Conservation (phyloP, 2,329 filamentous ascomycete genomes). For the Nemania serpens region DNA sequence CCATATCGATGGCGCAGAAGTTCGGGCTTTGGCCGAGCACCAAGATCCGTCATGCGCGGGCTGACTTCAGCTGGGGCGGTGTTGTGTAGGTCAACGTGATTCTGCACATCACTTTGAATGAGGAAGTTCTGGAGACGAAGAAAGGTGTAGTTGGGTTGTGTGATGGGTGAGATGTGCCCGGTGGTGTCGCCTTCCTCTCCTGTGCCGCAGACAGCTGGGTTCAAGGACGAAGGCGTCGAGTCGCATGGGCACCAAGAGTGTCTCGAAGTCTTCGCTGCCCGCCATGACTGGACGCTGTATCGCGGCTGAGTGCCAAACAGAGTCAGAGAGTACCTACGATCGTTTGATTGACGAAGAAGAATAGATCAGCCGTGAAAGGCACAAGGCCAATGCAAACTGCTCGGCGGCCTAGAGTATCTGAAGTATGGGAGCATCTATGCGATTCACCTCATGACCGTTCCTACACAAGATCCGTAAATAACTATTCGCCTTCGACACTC, state of each 20-base stretch:
- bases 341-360: too few relatives aligned
- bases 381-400: too few relatives aligned
- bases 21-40: slow-evolving; percentile 35
- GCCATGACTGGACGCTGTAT: not conserved
- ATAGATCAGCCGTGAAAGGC: too few relatives aligned
- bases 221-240: slow-evolving; percentile 41
- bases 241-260: slow-evolving; percentile 39
- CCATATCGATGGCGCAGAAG: slow-evolving; percentile 47
- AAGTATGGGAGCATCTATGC: too few relatives aligned
- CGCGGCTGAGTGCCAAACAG: too few relatives aligned
- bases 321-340: too few relatives aligned
- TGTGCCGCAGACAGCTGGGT: slow-evolving; percentile 36
- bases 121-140: slow-evolving; percentile 45
- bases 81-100: slow-evolving; percentile 41
- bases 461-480: too few relatives aligned
- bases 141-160: slow-evolving; percentile 53
- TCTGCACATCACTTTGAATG: slow-evolving; percentile 46
- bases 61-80: slow-evolving; percentile 41
- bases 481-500: too few relatives aligned
- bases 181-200: slow-evolving; percentile 27
- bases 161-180: slow-evolving; percentile 46
- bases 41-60: slow-evolving; percentile 45
- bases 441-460: too few relatives aligned
- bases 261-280: not conserved
- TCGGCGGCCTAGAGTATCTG: too few relatives aligned